phyloP scores from a whole-genome alignment of 177 flowering plant species.

The Telopea speciosissima region DNA sequence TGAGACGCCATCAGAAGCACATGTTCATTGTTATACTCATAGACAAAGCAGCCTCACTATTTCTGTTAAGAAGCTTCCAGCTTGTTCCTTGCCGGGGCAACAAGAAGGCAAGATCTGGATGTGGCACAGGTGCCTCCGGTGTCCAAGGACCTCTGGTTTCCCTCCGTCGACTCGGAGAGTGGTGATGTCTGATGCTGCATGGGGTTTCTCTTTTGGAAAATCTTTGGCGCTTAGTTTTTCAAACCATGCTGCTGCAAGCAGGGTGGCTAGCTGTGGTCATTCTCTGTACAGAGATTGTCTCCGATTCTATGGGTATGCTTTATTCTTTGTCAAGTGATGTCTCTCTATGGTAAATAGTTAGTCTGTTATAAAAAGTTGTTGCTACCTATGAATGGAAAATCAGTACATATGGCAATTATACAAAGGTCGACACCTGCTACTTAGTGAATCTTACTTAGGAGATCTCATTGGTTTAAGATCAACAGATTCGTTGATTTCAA shows the following conservation, averaged over 20 bases:
- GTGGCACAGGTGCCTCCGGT: slow-evolving; percentile 96
- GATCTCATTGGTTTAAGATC: background rate
- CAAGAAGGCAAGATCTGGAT: slow-evolving; percentile 97
- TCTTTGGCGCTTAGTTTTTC: slow-evolving; percentile 99
- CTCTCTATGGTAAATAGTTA: too few relatives aligned
- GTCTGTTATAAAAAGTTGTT: too few relatives aligned
- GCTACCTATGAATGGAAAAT: too few relatives aligned
- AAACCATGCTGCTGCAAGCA: slow-evolving; percentile 98
- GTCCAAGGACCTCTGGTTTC: slow-evolving; percentile 71
- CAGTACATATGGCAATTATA: too few relatives aligned
- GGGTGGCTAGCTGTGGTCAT: slow-evolving; percentile 99
- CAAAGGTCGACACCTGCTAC: too few relatives aligned
- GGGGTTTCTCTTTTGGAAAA: slow-evolving; percentile 98
- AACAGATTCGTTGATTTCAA: background rate
- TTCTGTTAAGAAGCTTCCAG: slow-evolving; percentile 78
- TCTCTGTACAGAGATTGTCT: slow-evolving; percentile 97
- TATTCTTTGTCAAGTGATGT: background rate
- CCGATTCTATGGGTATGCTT: slow-evolving; percentile 88
- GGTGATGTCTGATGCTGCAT: slow-evolving; percentile 99
- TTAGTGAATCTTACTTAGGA: too few relatives aligned
- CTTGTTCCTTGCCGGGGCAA: slow-evolving; percentile 70
- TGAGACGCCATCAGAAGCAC: slow-evolving; percentile 95
- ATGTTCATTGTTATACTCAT: slow-evolving; percentile 96
- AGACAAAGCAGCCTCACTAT: slow-evolving; percentile 93
- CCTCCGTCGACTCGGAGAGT: slow-evolving; percentile 93